Conservation (phyloP, 495 filamentous ascomycete genomes). For the Collariella sp. region DNA sequence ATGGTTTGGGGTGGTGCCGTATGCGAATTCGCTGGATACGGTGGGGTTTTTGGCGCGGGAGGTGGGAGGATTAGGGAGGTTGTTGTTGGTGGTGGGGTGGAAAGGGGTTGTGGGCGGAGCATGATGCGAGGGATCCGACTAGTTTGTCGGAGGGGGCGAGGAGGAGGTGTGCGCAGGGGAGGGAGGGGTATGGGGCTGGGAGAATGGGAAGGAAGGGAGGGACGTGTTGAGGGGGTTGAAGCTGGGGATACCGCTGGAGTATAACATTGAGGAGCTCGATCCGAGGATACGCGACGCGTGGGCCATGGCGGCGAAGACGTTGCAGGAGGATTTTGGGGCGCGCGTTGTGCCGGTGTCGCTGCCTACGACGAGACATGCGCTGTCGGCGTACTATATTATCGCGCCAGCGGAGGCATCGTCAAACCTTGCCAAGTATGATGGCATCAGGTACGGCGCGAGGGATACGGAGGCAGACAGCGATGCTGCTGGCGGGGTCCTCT, state of each 20-base stretch:
- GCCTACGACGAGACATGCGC: slow-evolving; percentile 71
- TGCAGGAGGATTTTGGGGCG: slow-evolving; percentile 53
- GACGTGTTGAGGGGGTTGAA: slow-evolving; percentile 32
- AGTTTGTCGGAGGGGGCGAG: slow-evolving; percentile 51
- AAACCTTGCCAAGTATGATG: slow-evolving; percentile 97
- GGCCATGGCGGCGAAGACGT: slow-evolving; percentile 46
- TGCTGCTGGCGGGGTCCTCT: slow-evolving; percentile 48
- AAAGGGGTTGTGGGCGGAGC: slow-evolving; percentile 33
- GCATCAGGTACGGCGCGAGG: slow-evolving; percentile 69
- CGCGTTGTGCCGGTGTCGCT: slow-evolving; percentile 68
- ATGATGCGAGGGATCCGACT: slow-evolving; percentile 74
- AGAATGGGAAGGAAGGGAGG: not conserved
- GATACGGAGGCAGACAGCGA: slow-evolving; percentile 22
- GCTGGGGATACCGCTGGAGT: slow-evolving; percentile 77
- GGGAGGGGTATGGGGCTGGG: slow-evolving; percentile 27
- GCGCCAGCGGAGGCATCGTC: slow-evolving; percentile 93
- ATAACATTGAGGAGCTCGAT: slow-evolving; percentile 77
- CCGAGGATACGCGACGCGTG: slow-evolving; percentile 57
- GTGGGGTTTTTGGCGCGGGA: slow-evolving; percentile 65
- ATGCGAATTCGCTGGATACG: slow-evolving; percentile 93
- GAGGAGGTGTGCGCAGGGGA: slow-evolving; percentile 42
- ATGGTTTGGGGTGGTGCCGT: slow-evolving; percentile 80
- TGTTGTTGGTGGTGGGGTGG: slow-evolving; percentile 36
- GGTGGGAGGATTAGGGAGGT: slow-evolving; percentile 43
- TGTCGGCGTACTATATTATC: slow-evolving; percentile 91